Percentiles rank a stretch among this genome's conserved stretches.
These are phyloP conservation scores for Carnegiea gigantea DNA, from an alignment of 179 eudicot species.

Conservation along the genomic window DNA sequence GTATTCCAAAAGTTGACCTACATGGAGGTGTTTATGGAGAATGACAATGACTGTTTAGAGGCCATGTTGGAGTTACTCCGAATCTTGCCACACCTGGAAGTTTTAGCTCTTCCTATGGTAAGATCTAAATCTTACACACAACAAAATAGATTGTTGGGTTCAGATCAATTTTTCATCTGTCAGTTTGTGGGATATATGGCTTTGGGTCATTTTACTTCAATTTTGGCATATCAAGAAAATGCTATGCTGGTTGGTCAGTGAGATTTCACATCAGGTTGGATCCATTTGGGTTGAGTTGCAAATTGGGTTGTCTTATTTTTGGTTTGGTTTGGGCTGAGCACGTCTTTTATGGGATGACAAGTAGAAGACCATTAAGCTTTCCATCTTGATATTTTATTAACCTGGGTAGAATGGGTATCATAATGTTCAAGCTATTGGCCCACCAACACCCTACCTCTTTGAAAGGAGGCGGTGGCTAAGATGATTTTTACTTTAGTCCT, in stretches of 20 bases:
- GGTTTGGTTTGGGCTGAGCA: not conserved
- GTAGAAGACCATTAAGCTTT: not conserved
- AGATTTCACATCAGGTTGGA: not conserved
- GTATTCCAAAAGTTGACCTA: slow-evolving; percentile 39
- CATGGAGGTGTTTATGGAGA: slow-evolving; percentile 33
- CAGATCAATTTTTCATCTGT: not conserved
- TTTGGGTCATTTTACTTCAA: not conserved
- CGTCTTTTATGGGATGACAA: not conserved
- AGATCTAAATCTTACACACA: not conserved
- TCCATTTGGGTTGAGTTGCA: not conserved
- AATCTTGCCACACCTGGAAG: slow-evolving; percentile 34
- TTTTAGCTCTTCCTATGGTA: slow-evolving; percentile 35
- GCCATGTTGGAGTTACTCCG: slow-evolving; percentile 34
- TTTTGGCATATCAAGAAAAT: not conserved
- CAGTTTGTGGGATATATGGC: not conserved
- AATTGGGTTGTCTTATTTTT: not conserved
- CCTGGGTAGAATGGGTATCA: not conserved
- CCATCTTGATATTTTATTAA: not conserved
- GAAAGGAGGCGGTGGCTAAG: not conserved
- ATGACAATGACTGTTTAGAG: slow-evolving; percentile 20
- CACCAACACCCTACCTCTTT: not conserved
- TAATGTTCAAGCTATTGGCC: not conserved
- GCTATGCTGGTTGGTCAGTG: not conserved
- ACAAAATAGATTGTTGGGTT: not conserved
- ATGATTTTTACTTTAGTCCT: not conserved